phyloP scores from a whole-genome alignment of 2,329 filamentous ascomycete species.

The Fusarium sp. region DNA sequence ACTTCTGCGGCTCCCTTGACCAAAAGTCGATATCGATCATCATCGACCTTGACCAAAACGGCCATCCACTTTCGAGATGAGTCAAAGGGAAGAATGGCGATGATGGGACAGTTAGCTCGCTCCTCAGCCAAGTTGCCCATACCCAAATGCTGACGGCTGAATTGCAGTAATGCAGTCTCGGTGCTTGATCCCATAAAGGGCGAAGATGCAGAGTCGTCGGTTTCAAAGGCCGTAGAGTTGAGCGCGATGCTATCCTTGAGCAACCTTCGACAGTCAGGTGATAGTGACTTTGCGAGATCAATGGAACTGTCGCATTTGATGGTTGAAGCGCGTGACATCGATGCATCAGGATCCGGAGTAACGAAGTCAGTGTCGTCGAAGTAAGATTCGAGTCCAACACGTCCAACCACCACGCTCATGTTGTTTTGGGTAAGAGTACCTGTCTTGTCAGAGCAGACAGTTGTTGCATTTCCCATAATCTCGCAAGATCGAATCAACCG shows the following conservation, averaged over 20 bases:
- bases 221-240: conserved; percentile 67
- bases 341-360: conserved; percentile 31
- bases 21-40: conserved; percentile 61
- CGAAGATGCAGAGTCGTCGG: conserved; percentile 50
- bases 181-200: conserved; percentile 66
- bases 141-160: conserved; percentile 61
- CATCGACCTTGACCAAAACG: conserved; percentile 59
- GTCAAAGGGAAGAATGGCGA: conserved; percentile 65
- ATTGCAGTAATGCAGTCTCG: conserved; percentile 63
- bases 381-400: conserved; percentile 56
- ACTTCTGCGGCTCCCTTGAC: conserved; percentile 70
- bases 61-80: conserved; percentile 68
- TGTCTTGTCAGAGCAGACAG: conserved; percentile 74
- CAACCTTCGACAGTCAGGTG: conserved; percentile 50
- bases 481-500: conserved; percentile 69
- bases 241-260: conserved; percentile 56
- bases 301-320: conserved; percentile 46
- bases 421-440: conserved; percentile 73
- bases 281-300: conserved; percentile 48
- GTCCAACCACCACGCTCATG: conserved; percentile 70
- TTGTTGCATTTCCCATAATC: conserved; percentile 73
- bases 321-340: conserved; percentile 37
- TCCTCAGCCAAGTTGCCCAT: conserved; percentile 59
- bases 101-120: conserved; percentile 57
- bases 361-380: conserved; percentile 52